phyloP scores from a whole-genome alignment of 106 monocot genomes.

The Platanthera zijinensis region DNA sequence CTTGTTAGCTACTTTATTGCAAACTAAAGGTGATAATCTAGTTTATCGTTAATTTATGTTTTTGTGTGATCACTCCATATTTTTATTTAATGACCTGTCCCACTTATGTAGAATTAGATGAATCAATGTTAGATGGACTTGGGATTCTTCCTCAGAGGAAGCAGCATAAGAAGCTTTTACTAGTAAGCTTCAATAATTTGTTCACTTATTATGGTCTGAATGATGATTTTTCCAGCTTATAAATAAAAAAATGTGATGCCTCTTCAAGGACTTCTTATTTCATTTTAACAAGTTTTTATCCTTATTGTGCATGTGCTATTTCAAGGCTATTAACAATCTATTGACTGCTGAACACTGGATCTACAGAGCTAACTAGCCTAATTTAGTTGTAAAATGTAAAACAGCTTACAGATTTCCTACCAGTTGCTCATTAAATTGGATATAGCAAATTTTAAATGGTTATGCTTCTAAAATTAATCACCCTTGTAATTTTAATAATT shows the following conservation, averaged over 20 bases:
- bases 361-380: too few species aligned
- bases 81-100: not conserved
- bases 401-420: too few species aligned
- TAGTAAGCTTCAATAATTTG: constrained; percentile 38
- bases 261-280: not conserved
- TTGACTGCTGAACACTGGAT: too few species aligned
- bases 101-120: constrained; percentile 70
- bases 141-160: constrained; percentile 99
- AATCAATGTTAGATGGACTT: constrained; percentile 94
- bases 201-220: not conserved
- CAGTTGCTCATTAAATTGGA: too few species aligned
- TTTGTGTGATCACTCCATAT: not conserved
- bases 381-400: too few species aligned
- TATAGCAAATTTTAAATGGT: too few species aligned
- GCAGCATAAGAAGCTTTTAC: constrained; percentile 91
- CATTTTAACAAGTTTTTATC: not conserved
- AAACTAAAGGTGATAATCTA: constrained; percentile 69
- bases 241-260: not conserved
- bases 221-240: not conserved
- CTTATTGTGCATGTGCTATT: not conserved
- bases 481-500: not conserved
- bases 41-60: not conserved
- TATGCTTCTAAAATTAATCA: not conserved
- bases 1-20: constrained; percentile 84
- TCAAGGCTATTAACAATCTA: not conserved